phyloP scores from a whole-genome alignment of 2,329 filamentous ascomycete genomes.

The Blastomyces percursus region DNA sequence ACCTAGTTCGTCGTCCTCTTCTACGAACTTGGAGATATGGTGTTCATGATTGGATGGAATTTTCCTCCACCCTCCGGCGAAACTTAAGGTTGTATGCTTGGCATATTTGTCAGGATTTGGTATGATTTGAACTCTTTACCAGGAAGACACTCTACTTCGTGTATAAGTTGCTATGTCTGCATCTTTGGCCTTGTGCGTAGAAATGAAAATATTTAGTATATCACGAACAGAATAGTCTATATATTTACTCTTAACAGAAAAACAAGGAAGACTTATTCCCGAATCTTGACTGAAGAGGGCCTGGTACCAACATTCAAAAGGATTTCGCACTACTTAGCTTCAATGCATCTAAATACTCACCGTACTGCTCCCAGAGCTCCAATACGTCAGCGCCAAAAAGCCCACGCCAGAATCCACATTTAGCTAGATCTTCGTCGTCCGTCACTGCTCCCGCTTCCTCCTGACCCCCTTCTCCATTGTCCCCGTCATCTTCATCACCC shows the following conservation, averaged over 20 bases:
- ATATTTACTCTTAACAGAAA: not conserved
- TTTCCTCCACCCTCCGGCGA: not conserved
- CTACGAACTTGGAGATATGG: not conserved
- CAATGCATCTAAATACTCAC: constrained; percentile 34
- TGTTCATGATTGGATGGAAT: not conserved
- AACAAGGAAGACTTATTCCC: not conserved
- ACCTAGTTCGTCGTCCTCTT: not conserved
- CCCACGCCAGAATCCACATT: constrained; percentile 26
- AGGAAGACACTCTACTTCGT: not conserved
- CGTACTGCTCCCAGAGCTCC: constrained; percentile 67
- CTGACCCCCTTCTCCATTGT: constrained; percentile 24
- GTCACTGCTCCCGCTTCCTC: constrained; percentile 4
- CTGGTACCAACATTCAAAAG: not conserved
- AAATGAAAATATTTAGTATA: not conserved
- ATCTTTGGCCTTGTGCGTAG: not conserved
- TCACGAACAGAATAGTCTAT: not conserved
- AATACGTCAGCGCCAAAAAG: constrained; percentile 56
- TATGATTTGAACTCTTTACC: not conserved
- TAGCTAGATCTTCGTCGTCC: not conserved
- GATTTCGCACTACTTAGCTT: not conserved
- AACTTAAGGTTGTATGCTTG: not conserved
- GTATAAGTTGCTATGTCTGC: too few relatives aligned
- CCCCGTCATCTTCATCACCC: constrained; percentile 1
- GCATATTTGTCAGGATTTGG: too few relatives aligned
- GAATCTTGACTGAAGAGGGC: not conserved